phyloP scores from a whole-genome alignment of 768 basidiomycete species.

The Phanerochaete carnosa region DNA sequence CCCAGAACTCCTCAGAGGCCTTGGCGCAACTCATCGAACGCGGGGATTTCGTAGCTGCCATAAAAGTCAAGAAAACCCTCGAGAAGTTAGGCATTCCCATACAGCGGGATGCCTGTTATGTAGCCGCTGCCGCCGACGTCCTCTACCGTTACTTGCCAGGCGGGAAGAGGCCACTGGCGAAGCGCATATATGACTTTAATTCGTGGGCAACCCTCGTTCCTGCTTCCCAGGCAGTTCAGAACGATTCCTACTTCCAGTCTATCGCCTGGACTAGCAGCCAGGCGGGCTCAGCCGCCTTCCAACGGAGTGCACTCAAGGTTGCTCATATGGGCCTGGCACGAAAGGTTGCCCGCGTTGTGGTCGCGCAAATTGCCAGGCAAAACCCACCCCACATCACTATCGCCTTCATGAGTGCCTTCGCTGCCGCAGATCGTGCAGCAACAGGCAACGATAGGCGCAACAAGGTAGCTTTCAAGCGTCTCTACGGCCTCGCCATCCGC shows the following conservation, averaged over 20 bases:
- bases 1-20: constrained; percentile 14
- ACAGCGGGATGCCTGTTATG: constrained; percentile 31
- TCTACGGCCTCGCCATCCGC: constrained; percentile 39
- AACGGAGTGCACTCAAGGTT: neutral
- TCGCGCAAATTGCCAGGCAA: neutral
- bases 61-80: constrained; percentile 38
- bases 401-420: neutral
- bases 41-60: constrained; percentile 31
- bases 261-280: neutral
- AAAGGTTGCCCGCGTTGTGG: neutral
- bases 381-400: neutral
- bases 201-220: neutral
- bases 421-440: neutral
- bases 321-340: neutral
- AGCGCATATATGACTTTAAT: neutral
- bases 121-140: neutral
- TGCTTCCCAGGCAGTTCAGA: neutral
- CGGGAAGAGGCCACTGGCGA: neutral
- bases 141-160: neutral
- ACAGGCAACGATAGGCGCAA: neutral
- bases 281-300: neutral
- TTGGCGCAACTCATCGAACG: constrained; percentile 27
- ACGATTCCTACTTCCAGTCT: neutral
- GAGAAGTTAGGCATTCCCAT: constrained; percentile 35
- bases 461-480: constrained; percentile 1